These are phyloP conservation scores for Starmerella etchellsii DNA, from an alignment of 805 yeast genomes.

Conservation along the genomic window DNA sequence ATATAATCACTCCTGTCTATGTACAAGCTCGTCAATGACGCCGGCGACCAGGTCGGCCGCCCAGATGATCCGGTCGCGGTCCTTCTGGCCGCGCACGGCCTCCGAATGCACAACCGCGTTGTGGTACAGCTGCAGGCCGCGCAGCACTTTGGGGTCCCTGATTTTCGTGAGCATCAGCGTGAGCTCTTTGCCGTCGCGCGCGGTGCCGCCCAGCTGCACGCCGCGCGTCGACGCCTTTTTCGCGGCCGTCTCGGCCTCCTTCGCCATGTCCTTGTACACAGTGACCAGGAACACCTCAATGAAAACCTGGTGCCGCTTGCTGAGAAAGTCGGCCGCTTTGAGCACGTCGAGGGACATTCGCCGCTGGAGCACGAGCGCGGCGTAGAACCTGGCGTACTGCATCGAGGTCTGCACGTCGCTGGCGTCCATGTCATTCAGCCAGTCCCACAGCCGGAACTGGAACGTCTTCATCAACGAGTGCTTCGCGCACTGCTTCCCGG, in stretches of 20 bases:
- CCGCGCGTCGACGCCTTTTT: constrained; percentile 1
- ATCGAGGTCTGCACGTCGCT: constrained; percentile 37
- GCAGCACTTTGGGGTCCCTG: constrained; percentile 43
- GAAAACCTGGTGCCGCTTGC: constrained; percentile 47
- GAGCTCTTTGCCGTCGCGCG: constrained; percentile 37
- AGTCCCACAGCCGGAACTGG: constrained; percentile 85
- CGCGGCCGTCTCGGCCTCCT: constrained; percentile 25
- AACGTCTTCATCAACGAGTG: constrained; percentile 70
- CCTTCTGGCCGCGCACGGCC: constrained; percentile 40
- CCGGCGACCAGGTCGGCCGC: constrained; percentile 29
- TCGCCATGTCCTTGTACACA: constrained; percentile 47
- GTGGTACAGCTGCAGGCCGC: constrained; percentile 56
- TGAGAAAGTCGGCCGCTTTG: constrained; percentile 59
- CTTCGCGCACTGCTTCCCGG: constrained; percentile 55
- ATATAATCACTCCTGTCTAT: too few species aligned
- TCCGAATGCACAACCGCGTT: constrained; percentile 32
- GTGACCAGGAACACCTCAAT: constrained; percentile 61
- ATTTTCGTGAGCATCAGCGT: constrained; percentile 42
- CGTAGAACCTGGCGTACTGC: constrained; percentile 72
- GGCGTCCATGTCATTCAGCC: constrained; percentile 37
- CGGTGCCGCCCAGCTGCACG: background rate
- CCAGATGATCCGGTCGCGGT: constrained; percentile 51
- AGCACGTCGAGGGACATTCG: constrained; percentile 60
- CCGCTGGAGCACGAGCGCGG: constrained; percentile 59
- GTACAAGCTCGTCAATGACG: constrained; percentile 14